A percentile compares a stretch with the other conserved stretches of the same genome.
phyloP scores from a whole-genome alignment of 768 basidiomycete genomes.

The Mrakia blollopis region DNA sequence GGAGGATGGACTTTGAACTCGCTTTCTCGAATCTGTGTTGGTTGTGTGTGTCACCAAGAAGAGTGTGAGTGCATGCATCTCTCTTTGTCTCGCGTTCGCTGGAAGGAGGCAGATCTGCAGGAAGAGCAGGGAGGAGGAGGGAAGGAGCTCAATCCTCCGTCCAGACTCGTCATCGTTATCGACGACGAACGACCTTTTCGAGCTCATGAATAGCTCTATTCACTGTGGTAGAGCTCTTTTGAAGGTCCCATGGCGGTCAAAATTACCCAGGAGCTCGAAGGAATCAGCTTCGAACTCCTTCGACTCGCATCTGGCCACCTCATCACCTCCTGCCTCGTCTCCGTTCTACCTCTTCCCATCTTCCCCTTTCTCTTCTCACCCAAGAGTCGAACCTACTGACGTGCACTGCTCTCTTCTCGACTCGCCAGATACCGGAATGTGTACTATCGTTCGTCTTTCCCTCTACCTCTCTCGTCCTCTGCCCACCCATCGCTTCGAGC shows the following conservation, averaged over 20 bases:
- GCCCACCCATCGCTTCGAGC: background rate
- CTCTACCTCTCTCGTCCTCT: background rate
- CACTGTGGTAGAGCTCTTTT: too few relatives aligned
- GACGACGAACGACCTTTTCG: too few relatives aligned
- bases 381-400: background rate
- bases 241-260: background rate
- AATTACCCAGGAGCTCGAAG: background rate
- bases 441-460: slow-evolving; percentile 70
- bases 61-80: slow-evolving; percentile 61
- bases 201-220: too few relatives aligned
- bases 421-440: slow-evolving; percentile 78
- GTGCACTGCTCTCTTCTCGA: background rate
- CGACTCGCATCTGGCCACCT: background rate
- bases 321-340: background rate
- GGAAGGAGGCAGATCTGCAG: background rate
- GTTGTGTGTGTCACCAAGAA: slow-evolving; percentile 80
- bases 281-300: too few relatives aligned
- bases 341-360: background rate
- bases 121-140: background rate
- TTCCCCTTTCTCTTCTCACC: background rate
- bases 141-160: background rate
- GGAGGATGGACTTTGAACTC: slow-evolving; percentile 75
- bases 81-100: background rate
- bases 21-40: slow-evolving; percentile 95
- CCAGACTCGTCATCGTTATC: background rate